Conservation (phyloP, 768 basidiomycete species). For the Collybia sordida region DNA sequence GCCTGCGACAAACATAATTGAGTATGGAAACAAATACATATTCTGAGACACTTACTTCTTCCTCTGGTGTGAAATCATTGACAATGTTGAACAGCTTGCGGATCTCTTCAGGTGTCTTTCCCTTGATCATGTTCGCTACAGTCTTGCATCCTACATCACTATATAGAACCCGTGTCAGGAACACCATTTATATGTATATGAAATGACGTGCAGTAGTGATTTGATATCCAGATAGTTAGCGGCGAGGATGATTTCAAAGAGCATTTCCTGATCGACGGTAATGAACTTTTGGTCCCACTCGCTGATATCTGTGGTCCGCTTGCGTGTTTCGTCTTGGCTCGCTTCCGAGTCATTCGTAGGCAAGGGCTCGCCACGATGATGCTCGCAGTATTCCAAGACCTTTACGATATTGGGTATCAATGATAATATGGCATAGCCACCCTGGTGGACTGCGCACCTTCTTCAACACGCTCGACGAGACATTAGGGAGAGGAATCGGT, state of each 20-base stretch:
- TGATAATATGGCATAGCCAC: not conserved
- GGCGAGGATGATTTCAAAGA: slow-evolving; percentile 99
- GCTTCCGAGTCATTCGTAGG: slow-evolving; percentile 81
- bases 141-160: slow-evolving; percentile 99
- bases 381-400: slow-evolving; percentile 99
- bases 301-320: slow-evolving; percentile 96
- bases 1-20: slow-evolving; percentile 46
- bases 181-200: not conserved
- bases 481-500: slow-evolving; percentile 92
- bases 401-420: slow-evolving; percentile 27
- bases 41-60: slow-evolving; percentile 65
- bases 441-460: slow-evolving; percentile 54
- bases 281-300: slow-evolving; percentile 99
- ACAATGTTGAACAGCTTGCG: slow-evolving; percentile 97
- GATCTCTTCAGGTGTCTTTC: slow-evolving; percentile 99
- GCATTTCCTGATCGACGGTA: slow-evolving; percentile 99
- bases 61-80: slow-evolving; percentile 98
- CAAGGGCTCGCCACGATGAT: slow-evolving; percentile 96
- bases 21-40: slow-evolving; percentile 8
- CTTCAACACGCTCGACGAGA: slow-evolving; percentile 88
- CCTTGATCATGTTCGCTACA: slow-evolving; percentile 99
- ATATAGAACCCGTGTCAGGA: slow-evolving; percentile 5
- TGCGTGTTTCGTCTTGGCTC: slow-evolving; percentile 90
- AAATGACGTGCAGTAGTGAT: slow-evolving; percentile 80
- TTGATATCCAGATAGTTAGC: slow-evolving; percentile 99